phyloP scores from a whole-genome alignment of 345 rosid species.

The Lumnitzera littorea region DNA sequence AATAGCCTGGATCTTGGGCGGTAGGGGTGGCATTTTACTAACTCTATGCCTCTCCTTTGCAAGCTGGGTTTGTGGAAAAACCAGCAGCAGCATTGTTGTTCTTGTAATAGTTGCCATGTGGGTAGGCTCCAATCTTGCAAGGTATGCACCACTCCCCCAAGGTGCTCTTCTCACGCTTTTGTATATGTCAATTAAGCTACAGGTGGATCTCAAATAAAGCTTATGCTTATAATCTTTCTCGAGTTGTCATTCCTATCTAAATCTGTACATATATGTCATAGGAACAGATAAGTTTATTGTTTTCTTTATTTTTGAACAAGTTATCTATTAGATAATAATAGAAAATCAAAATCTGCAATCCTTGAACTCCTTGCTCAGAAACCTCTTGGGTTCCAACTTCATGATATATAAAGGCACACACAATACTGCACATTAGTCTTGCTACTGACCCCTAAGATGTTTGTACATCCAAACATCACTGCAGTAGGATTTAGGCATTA shows the following conservation, averaged over 20 bases:
- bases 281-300: no score
- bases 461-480: no score
- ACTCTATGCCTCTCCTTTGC: slow-evolving; percentile 65
- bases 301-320: no score
- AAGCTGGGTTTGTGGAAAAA: slow-evolving; percentile 87
- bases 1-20: slow-evolving; percentile 72
- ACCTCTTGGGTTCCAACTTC: no score
- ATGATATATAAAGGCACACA: no score
- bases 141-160: slow-evolving; percentile 76
- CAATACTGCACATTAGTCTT: no score
- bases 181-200: slow-evolving; percentile 86
- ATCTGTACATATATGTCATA: neutral
- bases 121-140: slow-evolving; percentile 71
- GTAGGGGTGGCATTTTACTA: slow-evolving; percentile 66
- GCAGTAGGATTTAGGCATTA: no score
- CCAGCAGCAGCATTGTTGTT: slow-evolving; percentile 70
- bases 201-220: slow-evolving; percentile 42
- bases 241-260: neutral
- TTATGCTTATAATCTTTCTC: neutral
- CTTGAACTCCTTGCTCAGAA: no score
- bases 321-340: no score
- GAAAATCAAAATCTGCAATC: no score
- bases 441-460: no score
- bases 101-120: slow-evolving; percentile 64
- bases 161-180: slow-evolving; percentile 75